These are phyloP conservation scores for Mycena epipterygia DNA, from an alignment of 768 basidiomycete species.

Conservation along the genomic window DNA sequence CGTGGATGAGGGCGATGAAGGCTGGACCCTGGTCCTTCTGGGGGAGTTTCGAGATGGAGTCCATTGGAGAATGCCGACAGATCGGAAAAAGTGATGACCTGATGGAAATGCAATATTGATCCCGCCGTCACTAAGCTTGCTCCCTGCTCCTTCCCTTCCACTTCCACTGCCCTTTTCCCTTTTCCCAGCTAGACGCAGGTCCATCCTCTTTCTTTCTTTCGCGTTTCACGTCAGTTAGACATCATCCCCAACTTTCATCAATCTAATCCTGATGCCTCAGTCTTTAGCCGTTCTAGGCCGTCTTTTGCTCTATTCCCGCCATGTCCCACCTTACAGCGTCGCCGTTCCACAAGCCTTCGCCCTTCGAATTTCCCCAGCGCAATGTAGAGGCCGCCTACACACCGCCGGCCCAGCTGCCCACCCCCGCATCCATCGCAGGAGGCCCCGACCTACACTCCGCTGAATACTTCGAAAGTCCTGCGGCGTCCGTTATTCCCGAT, in stretches of 20 bases:
- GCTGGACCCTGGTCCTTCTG: slow-evolving; percentile 91
- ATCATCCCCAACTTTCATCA: slow-evolving; percentile 14
- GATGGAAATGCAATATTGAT: too few relatives aligned
- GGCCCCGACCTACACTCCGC: slow-evolving; percentile 28
- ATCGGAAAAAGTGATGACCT: too few relatives aligned
- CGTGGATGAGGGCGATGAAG: slow-evolving; percentile 77
- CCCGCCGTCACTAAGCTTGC: too few relatives aligned
- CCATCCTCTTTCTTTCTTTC: slow-evolving; percentile 10
- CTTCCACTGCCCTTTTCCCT: too few relatives aligned
- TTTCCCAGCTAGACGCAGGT: too few relatives aligned
- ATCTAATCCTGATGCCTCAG: slow-evolving; percentile 16
- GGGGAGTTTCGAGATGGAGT: slow-evolving; percentile 72
- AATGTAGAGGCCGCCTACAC: background rate
- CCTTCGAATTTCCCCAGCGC: slow-evolving; percentile 59
- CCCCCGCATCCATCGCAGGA: slow-evolving; percentile 29
- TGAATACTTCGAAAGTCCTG: slow-evolving; percentile 35
- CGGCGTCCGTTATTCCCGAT: slow-evolving; percentile 42
- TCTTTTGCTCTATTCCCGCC: slow-evolving; percentile 23
- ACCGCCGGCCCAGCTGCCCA: slow-evolving; percentile 22
- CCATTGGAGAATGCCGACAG: slow-evolving; percentile 57
- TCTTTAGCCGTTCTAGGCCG: background rate
- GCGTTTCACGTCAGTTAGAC: slow-evolving; percentile 13
- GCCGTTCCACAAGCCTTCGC: slow-evolving; percentile 60
- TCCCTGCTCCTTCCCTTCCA: too few relatives aligned
- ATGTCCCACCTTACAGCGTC: slow-evolving; percentile 62